Percentiles rank a stretch among this genome's conserved stretches.
Conservation (phyloP, 202 grass and related monocot genomes). For the Panicum virgatum region DNA sequence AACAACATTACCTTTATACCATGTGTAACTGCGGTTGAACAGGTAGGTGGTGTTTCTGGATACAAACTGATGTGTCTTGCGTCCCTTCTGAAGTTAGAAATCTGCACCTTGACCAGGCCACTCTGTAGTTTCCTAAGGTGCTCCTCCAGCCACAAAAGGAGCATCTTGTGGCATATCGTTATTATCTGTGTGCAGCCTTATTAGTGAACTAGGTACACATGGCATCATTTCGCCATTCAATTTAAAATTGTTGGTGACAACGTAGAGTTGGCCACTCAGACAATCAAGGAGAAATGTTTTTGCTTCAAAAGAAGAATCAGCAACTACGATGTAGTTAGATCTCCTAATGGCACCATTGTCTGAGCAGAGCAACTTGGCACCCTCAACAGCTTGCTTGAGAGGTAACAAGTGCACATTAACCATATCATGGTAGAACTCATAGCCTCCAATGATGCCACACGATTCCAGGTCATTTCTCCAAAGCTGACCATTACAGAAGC, state of each 20-base stretch:
- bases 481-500: slow-evolving; percentile 75
- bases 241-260: slow-evolving; percentile 47
- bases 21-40: slow-evolving; percentile 62
- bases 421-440: slow-evolving; percentile 41
- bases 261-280: slow-evolving; percentile 59
- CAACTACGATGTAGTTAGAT: slow-evolving; percentile 50
- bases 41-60: slow-evolving; percentile 58
- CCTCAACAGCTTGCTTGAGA: slow-evolving; percentile 44
- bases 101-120: slow-evolving; percentile 52
- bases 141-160: slow-evolving; percentile 83
- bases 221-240: slow-evolving; percentile 56
- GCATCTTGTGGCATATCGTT: slow-evolving; percentile 62
- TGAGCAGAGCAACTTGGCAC: slow-evolving; percentile 24
- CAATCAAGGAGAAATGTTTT: slow-evolving; percentile 70
- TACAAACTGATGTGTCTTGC: slow-evolving; percentile 56
- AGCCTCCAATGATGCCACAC: slow-evolving; percentile 75
- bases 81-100: slow-evolving; percentile 13
- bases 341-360: background rate
- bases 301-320: slow-evolving; percentile 44
- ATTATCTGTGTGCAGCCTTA: slow-evolving; percentile 37
- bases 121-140: slow-evolving; percentile 58
- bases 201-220: slow-evolving; percentile 60
- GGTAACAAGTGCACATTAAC: slow-evolving; percentile 73
- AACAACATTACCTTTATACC: slow-evolving; percentile 54
- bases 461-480: background rate